A percentile compares a stretch with the other conserved stretches of the same genome.
Evolutionary conservation across 768 basidiomycete genomes (phyloP).

Genomic region (Chalciporus pseudorubinellus): DNA sequence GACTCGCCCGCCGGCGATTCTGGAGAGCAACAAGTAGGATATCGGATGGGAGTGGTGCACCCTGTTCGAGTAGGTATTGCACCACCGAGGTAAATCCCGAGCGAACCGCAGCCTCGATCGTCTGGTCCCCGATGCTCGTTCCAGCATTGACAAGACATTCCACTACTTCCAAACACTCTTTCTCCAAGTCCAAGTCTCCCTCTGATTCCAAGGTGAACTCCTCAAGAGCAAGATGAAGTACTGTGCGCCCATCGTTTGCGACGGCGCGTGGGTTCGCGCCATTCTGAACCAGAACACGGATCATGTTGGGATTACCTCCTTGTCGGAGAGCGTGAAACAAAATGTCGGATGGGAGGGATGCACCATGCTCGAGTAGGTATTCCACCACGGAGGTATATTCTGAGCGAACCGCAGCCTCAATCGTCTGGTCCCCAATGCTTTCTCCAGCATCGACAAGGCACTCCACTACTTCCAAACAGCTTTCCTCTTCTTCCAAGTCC

Average conservation of each 20-base stretch:
- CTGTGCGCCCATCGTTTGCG: not conserved
- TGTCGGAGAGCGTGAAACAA: not conserved
- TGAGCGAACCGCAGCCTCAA: not conserved
- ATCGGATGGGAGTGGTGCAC: no score
- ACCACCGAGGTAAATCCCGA: no score
- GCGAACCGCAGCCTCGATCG: no score
- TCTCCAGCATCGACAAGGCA: not conserved
- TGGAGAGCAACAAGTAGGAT: no score
- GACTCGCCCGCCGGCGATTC: no score
- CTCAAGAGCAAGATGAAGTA: not conserved
- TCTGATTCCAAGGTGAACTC: no score
- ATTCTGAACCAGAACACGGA: not conserved
- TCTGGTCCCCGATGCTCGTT: no score
- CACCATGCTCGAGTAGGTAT: not conserved
- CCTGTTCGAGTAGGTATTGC: no score
- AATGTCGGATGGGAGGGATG: not conserved
- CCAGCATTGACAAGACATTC: no score
- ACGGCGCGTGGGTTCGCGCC: not conserved
- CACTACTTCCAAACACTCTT: not conserved
- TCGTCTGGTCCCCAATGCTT: not conserved
- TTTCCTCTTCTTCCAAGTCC: not conserved
- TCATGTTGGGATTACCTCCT: not conserved
- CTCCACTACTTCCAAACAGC: not conserved
- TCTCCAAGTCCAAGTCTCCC: no score
- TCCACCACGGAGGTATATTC: not conserved